Conservation (phyloP, 192 early-diverging fungal species). For the Mortierella claussenii region DNA sequence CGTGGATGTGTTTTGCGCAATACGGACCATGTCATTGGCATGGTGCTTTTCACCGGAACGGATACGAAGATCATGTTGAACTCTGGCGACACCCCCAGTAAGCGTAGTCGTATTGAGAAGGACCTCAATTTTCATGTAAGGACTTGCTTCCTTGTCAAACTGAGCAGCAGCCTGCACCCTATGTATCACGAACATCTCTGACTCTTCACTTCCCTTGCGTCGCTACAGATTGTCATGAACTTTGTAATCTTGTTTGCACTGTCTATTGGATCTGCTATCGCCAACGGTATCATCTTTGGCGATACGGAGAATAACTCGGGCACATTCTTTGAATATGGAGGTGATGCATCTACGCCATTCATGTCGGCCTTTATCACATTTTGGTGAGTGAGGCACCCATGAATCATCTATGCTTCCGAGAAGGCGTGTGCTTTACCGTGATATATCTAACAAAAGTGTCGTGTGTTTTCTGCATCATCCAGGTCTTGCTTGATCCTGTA, state of each 20-base stretch:
- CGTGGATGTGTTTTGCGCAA: constrained; percentile 94
- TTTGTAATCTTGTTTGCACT: constrained; percentile 82
- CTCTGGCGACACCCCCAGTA: constrained; percentile 90
- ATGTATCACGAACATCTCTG: too few species aligned
- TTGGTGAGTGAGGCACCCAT: too few species aligned
- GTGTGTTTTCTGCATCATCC: not conserved
- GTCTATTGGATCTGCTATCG: constrained; percentile 74
- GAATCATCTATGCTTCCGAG: too few species aligned
- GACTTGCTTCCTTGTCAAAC: constrained; percentile 2
- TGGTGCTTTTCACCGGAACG: constrained; percentile 89
- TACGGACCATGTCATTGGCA: constrained; percentile 88
- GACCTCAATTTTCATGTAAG: constrained; percentile 90
- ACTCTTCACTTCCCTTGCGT: too few species aligned
- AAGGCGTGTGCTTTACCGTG: too few species aligned
- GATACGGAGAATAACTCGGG: constrained; percentile 60
- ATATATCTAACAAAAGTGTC: too few species aligned
- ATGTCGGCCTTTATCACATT: constrained; percentile 77
- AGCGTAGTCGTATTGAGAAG: constrained; percentile 90
- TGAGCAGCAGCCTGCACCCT: too few species aligned
- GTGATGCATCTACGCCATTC: constrained; percentile 60
- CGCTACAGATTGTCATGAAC: constrained; percentile 83
- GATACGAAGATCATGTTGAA: constrained; percentile 99
- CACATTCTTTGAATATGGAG: constrained; percentile 59
- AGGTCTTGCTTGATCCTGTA: constrained; percentile 90
- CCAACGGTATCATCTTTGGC: constrained; percentile 70